A percentile compares a stretch with the other conserved stretches of the same genome.
Conservation (phyloP, 805 yeast genomes). For the Hanseniaspora thailandica region DNA sequence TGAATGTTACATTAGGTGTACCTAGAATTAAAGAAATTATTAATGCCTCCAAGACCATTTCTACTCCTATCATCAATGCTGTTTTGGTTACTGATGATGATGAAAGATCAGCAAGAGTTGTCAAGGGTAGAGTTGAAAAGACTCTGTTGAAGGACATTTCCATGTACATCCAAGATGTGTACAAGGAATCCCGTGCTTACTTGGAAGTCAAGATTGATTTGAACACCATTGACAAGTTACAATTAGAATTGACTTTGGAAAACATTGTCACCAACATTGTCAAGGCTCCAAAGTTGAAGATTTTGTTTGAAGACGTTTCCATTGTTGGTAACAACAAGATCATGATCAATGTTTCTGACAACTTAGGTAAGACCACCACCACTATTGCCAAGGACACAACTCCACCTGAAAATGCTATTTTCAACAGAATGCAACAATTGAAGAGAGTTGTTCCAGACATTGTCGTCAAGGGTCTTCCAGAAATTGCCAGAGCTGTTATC, state of each 20-base stretch:
- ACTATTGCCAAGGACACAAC: conserved; percentile 31
- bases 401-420: conserved; percentile 40
- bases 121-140: conserved; percentile 93
- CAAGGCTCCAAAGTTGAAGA: conserved; percentile 80
- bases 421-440: conserved; percentile 79
- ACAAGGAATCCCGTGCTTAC: conserved; percentile 64
- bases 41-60: conserved; percentile 87
- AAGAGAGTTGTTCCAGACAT: conserved; percentile 76
- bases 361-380: conserved; percentile 32
- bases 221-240: conserved; percentile 75
- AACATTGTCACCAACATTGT: conserved; percentile 76
- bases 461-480: conserved; percentile 86
- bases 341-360: conserved; percentile 49
- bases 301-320: conserved; percentile 57
- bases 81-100: conserved; percentile 84
- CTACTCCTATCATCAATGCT: conserved; percentile 94
- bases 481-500: conserved; percentile 90
- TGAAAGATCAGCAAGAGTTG: conserved; percentile 97
- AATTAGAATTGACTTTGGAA: conserved; percentile 75
- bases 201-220: conserved; percentile 72
- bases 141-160: conserved; percentile 79
- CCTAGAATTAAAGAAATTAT: conserved; percentile 98
- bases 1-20: conserved; percentile 97
- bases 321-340: conserved; percentile 54
- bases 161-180: conserved; percentile 85